A percentile compares a stretch with the other conserved stretches of the same genome.
phyloP scores from a whole-genome alignment of 345 rosid genomes.

The Dipteronia dyeriana region DNA sequence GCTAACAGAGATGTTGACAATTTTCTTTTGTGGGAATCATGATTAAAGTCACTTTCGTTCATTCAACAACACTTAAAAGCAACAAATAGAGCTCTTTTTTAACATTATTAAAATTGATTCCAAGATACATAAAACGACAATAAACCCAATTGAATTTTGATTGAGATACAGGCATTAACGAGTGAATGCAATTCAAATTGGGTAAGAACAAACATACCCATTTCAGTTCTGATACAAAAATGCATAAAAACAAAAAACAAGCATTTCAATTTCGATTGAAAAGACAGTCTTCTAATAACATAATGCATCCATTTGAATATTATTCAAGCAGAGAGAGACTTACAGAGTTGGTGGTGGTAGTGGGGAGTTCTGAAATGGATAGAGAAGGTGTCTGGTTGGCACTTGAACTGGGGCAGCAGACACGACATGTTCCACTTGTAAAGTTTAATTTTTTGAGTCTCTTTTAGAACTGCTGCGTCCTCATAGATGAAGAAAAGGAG shows the following conservation, averaged over 20 bases:
- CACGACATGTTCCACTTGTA: slow-evolving; percentile 52
- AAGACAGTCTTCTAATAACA: background rate
- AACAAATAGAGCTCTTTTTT: background rate
- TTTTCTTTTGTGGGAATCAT: no score
- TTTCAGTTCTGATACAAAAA: slow-evolving; percentile 19
- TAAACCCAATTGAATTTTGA: slow-evolving; percentile 3
- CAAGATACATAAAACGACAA: background rate
- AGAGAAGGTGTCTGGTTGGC: slow-evolving; percentile 75
- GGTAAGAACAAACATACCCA: slow-evolving; percentile 6
- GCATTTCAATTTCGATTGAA: background rate
- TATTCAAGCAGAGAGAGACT: slow-evolving; percentile 12
- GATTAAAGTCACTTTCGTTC: no score
- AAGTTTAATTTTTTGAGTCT: background rate
- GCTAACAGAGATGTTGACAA: no score
- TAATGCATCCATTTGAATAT: slow-evolving; percentile 3
- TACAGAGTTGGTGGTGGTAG: slow-evolving; percentile 26
- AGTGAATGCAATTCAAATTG: slow-evolving; percentile 9
- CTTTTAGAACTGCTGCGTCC: background rate
- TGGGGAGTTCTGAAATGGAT: slow-evolving; percentile 57
- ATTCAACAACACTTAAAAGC: background rate
- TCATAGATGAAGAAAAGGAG: background rate
- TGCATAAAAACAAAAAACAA: background rate
- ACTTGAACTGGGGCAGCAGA: slow-evolving; percentile 89
- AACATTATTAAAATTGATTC: background rate
- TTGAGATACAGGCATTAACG: background rate